phyloP scores from a whole-genome alignment of 441 rosid genomes.

The Arabidopsis lyrata region DNA sequence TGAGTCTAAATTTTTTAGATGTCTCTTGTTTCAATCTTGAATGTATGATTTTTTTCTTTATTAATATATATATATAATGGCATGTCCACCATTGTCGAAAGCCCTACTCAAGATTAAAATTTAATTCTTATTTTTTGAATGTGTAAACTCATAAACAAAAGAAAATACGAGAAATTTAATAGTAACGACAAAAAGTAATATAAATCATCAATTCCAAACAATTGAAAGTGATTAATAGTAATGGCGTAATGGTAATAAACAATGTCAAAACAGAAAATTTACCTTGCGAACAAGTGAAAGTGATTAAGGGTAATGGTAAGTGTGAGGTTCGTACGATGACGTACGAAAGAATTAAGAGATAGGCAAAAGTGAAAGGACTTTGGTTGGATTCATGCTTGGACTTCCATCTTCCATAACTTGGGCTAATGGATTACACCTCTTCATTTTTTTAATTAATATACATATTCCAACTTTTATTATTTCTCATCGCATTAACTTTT shows the following conservation, averaged over 20 bases:
- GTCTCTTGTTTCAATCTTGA: neutral
- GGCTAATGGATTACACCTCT: slow-evolving; percentile 50
- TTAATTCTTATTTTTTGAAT: too few species aligned
- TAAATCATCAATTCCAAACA: too few species aligned
- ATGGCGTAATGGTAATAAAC: neutral
- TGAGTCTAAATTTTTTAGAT: neutral
- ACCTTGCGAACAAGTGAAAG: neutral
- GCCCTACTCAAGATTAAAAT: too few species aligned
- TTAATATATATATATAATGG: neutral
- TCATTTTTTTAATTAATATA: neutral
- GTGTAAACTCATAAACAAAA: too few species aligned
- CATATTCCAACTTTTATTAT: slow-evolving; percentile 37
- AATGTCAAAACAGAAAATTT: neutral
- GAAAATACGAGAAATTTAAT: too few species aligned
- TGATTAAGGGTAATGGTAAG: slow-evolving; percentile 18
- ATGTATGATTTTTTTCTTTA: neutral
- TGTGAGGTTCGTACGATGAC: slow-evolving; percentile 38
- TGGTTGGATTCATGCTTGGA: slow-evolving; percentile 50
- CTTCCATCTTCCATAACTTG: slow-evolving; percentile 48
- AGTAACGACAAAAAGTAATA: too few species aligned
- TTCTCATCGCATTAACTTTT: slow-evolving; percentile 31
- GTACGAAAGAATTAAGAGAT: slow-evolving; percentile 34
- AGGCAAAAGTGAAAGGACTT: slow-evolving; percentile 29
- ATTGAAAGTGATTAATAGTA: too few species aligned
- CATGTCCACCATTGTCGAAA: too few species aligned